Percentiles rank a stretch among this genome's conserved stretches.
These are phyloP conservation scores for Bruguiera gymnorhiza DNA, from an alignment of 345 rosid species.

Conservation along the genomic window DNA sequence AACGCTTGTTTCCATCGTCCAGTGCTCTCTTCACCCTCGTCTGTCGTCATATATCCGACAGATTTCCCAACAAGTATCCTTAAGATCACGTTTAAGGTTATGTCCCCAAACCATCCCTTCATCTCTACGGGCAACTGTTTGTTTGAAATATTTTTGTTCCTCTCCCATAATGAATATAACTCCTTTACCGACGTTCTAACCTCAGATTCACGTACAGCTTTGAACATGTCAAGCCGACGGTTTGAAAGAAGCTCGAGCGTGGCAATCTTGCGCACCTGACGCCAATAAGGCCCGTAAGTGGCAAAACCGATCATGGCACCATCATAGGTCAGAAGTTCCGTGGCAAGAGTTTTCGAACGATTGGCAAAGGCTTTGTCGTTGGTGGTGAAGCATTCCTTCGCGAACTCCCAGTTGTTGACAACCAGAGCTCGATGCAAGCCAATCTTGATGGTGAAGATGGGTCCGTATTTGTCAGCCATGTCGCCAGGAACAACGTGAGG, in stretches of 20 bases:
- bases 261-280: conserved; percentile 15
- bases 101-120: conserved; percentile 14
- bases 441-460: too few relatives aligned
- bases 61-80: conserved; percentile 9
- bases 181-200: conserved; percentile 3
- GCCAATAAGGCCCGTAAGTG: conserved; percentile 20
- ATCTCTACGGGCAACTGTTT: conserved; percentile 3
- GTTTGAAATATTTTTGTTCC: background rate
- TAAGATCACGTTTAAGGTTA: conserved; percentile 14
- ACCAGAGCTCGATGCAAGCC: conserved; percentile 19
- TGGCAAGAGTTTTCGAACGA: conserved; percentile 3
- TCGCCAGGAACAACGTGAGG: too few relatives aligned
- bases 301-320: conserved; percentile 5
- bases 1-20: conserved; percentile 4
- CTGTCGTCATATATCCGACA: background rate
- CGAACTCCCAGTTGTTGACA: background rate
- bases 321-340: conserved; percentile 12
- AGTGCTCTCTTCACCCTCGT: background rate
- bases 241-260: conserved; percentile 35
- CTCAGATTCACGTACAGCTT: conserved; percentile 15
- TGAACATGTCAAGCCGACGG: conserved; percentile 27
- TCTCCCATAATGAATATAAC: conserved; percentile 6
- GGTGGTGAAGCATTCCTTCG: conserved; percentile 6
- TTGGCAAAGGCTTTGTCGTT: conserved; percentile 10
- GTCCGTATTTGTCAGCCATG: too few relatives aligned